Base-by-base conservation (phyloP, 164 flowering plant genomes). In the Piper betle region DNA sequence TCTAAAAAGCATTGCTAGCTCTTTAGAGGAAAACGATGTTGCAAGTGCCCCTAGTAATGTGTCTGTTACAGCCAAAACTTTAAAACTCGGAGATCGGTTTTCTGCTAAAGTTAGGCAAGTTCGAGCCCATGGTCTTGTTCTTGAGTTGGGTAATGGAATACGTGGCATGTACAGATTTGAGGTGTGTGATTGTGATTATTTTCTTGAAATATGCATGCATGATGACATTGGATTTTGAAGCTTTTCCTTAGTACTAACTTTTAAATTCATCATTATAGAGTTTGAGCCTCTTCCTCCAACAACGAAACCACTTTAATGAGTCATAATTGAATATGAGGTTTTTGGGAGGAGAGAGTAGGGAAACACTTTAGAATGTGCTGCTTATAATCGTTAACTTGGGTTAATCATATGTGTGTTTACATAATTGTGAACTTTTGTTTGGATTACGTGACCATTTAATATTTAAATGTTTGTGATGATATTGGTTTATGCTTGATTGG, bases 141-240 rank as follows among this genome's bases (percentile, higher is more conserved):
- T 94, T 68, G 86, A 90, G 75, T 75, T 90, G 82, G 91, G 88
- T 39, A 78, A 80, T 64, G 89, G 85, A 66, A 62, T 88, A 59
- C 84, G 77, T 60, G 99, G 95, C 57, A 88, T 91, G 96, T 84
- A 79, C 63, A 76, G 77, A 42, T 90, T 85, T 80, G 83, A 90
- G 95, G 99, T 94, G 78, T 59, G 40, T 43, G 33, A 20, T 6
- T 4, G 37, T 38, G 37, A 39, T 4, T 53, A n/a, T 20, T n/a
- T 33, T 15, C 46, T 46, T 8, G 4, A 12, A 1, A 7, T 43
- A 18, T 43, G 39, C 25, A 8, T 53, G 5, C 18, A 16, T 17
- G 20, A 3, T n/a, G 33, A 20, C 56, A 53, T n/a, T 20, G 7
- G 56, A 0, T 17, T 53, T n/a, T 18, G 33, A 20, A 4, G 10